Evolutionary conservation across 1,284 basidiomycete genomes (phyloP).

Genomic region (Cutaneotrichosporon sp.): DNA sequence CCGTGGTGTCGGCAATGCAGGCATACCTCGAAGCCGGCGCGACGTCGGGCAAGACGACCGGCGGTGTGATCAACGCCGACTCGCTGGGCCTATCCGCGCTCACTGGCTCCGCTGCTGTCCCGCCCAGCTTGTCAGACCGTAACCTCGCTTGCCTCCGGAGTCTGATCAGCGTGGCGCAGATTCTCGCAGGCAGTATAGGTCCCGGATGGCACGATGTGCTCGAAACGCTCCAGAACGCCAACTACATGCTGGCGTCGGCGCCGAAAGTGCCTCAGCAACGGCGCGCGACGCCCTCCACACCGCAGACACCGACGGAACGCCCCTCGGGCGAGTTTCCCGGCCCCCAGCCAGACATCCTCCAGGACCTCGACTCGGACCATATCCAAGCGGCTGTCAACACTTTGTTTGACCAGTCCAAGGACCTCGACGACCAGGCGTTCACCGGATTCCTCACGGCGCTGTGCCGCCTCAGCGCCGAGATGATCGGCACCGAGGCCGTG

Average conservation of each 20-base stretch:
- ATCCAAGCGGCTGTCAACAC: conserved; percentile 67
- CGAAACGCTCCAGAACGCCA: conserved; percentile 85
- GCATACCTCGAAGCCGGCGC: conserved; percentile 55
- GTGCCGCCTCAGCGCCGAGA: conserved; percentile 77
- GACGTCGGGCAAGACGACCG: conserved; percentile 41
- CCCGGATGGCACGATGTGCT: conserved; percentile 87
- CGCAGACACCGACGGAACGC: conserved; percentile 5
- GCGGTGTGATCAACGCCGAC: conserved; percentile 57
- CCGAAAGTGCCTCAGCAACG: not conserved
- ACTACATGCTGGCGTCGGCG: conserved; percentile 67
- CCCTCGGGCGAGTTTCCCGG: conserved; percentile 13
- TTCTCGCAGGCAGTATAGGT: conserved; percentile 76
- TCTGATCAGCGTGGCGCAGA: conserved; percentile 69
- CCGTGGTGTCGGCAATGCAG: conserved; percentile 78
- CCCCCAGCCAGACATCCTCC: conserved; percentile 25
- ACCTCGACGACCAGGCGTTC: conserved; percentile 76
- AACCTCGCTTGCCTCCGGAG: conserved; percentile 88
- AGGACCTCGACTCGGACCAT: conserved; percentile 70
- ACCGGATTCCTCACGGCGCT: conserved; percentile 72
- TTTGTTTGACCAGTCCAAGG: conserved; percentile 75
- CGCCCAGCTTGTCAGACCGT: conserved; percentile 74
- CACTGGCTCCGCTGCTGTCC: conserved; percentile 47
- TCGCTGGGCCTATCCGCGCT: conserved; percentile 56
- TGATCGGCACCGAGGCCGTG: conserved; percentile 72
- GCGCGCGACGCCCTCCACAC: conserved; percentile 1